phyloP scores from a whole-genome alignment of 306 rosid species.

The Prunus dulcis region DNA sequence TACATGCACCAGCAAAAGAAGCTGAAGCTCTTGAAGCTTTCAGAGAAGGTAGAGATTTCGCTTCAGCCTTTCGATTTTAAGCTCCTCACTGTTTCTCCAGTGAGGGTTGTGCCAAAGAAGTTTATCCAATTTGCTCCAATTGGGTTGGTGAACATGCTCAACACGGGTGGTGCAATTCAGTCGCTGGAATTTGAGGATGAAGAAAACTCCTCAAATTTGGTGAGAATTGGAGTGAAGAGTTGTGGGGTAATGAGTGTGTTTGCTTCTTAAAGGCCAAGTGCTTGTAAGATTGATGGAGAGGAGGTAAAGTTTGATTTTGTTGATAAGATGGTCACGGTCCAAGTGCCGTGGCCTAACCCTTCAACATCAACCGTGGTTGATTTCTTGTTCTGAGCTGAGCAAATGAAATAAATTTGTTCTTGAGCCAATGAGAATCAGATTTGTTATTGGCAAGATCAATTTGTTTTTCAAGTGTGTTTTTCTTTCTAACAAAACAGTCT shows the following conservation, averaged over 20 bases:
- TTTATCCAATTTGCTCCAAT: conserved; percentile 53
- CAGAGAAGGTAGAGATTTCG: conserved; percentile 43
- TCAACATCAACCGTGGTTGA: conserved; percentile 37
- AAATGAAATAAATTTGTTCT: too few species aligned
- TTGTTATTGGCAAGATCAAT: not conserved
- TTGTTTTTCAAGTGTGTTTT: not conserved
- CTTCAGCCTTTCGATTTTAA: conserved; percentile 56
- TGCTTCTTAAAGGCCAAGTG: conserved; percentile 50
- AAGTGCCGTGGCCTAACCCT: conserved; percentile 50
- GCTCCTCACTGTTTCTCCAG: conserved; percentile 54
- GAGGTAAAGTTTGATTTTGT: conserved; percentile 43
- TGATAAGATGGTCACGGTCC: conserved; percentile 39
- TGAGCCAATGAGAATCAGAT: not conserved
- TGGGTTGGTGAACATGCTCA: conserved; percentile 70
- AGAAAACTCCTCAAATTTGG: conserved; percentile 16
- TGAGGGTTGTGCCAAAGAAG: conserved; percentile 22
- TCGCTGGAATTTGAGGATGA: conserved; percentile 38
- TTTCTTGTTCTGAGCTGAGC: conserved; percentile 43
- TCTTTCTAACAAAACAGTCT: too few species aligned
- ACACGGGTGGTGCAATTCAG: conserved; percentile 60
- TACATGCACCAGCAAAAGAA: conserved; percentile 44
- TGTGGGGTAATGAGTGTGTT: conserved; percentile 57
- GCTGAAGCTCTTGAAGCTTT: conserved; percentile 45
- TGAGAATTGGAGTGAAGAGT: too few species aligned
- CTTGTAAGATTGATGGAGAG: conserved; percentile 50